These are phyloP conservation scores for Fusarium nurragi DNA, from an alignment of 2,329 filamentous ascomycete genomes.

Conservation along the genomic window DNA sequence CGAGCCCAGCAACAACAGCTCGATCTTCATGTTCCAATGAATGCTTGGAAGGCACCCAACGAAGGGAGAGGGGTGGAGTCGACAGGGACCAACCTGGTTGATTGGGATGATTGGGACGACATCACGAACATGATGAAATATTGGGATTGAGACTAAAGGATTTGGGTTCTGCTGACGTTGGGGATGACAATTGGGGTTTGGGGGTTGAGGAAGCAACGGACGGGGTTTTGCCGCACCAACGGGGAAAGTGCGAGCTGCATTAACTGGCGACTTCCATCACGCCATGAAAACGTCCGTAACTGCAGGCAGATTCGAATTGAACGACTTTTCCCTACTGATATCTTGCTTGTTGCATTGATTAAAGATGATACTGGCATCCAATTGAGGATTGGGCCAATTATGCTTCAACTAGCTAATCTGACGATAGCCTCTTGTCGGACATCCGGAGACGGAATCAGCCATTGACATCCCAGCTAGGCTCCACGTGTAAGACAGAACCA, in stretches of 20 bases:
- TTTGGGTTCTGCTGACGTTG: neutral
- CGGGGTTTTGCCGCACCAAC: neutral
- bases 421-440: slow-evolving; percentile 2
- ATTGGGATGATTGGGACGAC: neutral
- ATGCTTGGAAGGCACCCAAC: accelerated
- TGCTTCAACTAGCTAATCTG: neutral
- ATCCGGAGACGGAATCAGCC: neutral
- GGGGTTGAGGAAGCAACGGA: neutral
- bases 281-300: neutral
- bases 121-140: neutral
- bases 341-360: neutral
- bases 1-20: neutral
- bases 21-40: neutral
- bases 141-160: neutral
- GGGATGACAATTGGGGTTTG: slow-evolving; percentile 6
- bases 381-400: neutral
- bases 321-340: neutral
- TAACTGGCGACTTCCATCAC: neutral
- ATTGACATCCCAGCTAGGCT: slow-evolving; percentile 8
- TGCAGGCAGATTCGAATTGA: neutral
- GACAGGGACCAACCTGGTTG: neutral
- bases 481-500: slow-evolving; percentile 24
- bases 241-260: neutral
- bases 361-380: neutral
- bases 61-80: neutral